phyloP scores from a whole-genome alignment of 2,329 filamentous ascomycete species.

The Colletotrichum sp. region DNA sequence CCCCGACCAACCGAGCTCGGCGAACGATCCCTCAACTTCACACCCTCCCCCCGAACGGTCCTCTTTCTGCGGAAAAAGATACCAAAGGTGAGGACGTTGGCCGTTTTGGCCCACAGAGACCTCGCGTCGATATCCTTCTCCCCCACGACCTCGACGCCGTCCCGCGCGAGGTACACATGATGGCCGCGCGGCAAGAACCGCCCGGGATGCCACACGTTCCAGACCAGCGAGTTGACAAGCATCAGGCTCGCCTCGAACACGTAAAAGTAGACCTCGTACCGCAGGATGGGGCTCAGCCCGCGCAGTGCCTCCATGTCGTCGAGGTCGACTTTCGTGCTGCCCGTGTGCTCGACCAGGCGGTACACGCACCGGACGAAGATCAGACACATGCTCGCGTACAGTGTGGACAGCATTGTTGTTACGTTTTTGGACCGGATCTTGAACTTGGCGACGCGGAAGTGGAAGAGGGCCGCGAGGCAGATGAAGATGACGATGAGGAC shows the following conservation, averaged over 20 bases:
- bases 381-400: constrained; percentile 48
- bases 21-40: neutral
- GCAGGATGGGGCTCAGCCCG: constrained; percentile 48
- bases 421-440: constrained; percentile 22
- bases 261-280: constrained; percentile 64
- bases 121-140: neutral
- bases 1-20: neutral
- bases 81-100: neutral
- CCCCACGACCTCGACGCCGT: constrained; percentile 36
- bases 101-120: neutral
- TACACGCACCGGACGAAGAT: constrained; percentile 55
- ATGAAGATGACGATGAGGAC: constrained; percentile 50
- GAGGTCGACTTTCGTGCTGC: constrained; percentile 13
- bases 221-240: constrained; percentile 53
- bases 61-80: neutral
- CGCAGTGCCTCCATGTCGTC: neutral
- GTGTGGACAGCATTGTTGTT: constrained; percentile 33
- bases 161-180: constrained; percentile 53
- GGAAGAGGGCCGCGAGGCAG: constrained; percentile 48
- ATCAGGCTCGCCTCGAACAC: constrained; percentile 61
- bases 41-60: neutral
- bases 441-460: constrained; percentile 35
- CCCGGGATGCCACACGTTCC: constrained; percentile 57
- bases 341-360: constrained; percentile 52
- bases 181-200: constrained; percentile 52